A percentile compares a stretch with the other conserved stretches of the same genome.
Evolutionary conservation across 148 eudicot species (phyloP).

Genomic region (Camellia granthamiana): DNA sequence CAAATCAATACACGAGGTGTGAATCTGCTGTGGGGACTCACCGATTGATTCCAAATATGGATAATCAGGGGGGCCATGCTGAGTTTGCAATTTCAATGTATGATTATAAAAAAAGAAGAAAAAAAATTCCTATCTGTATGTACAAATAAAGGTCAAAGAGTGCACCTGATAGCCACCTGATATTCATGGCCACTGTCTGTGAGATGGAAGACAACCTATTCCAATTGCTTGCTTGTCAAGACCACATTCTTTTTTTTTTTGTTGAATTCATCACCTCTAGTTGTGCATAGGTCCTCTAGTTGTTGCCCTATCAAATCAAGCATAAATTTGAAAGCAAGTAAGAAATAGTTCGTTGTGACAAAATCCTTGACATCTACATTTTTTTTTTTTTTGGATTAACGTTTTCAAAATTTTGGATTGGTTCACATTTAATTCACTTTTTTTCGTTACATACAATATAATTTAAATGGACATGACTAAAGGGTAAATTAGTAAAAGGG

Average conservation of each 20-base stretch:
- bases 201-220: constrained; percentile 2
- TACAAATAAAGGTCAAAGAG: neutral
- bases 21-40: neutral
- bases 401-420: no score
- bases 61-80: constrained; percentile 16
- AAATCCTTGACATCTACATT: no score
- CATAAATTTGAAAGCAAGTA: no score
- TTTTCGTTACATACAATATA: no score
- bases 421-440: no score
- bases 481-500: no score
- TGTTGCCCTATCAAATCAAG: no score
- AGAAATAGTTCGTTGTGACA: no score
- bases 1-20: neutral
- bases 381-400: no score
- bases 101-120: neutral
- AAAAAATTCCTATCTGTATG: neutral
- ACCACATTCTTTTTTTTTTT: neutral
- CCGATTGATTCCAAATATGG: constrained; percentile 4
- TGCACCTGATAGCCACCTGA: neutral
- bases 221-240: no score
- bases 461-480: no score
- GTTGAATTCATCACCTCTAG: neutral
- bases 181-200: neutral
- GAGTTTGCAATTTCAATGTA: constrained; percentile 2
- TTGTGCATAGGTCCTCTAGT: neutral